Evolutionary conservation across 306 rosid genomes (phyloP), one percentile per base, ranked within the genome.

Genomic region (Biancaea sappan): DNA sequence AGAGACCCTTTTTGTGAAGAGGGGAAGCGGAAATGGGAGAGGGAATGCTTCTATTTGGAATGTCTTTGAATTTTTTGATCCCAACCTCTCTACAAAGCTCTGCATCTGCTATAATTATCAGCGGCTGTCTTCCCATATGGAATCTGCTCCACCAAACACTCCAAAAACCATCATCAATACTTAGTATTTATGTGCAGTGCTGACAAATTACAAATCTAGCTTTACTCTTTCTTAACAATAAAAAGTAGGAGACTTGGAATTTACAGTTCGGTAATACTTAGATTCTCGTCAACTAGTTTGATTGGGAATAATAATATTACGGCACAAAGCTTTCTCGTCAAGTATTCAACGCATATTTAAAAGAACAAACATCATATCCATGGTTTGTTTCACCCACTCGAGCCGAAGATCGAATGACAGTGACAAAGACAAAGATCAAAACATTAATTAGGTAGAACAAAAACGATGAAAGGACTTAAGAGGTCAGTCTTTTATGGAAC

Each of bases 101-200:
- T 41, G 96, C 84, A 75, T 90, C 93, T 79, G 96, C 96, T 32
- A 94, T 79, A 25, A 92, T 92, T 83, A 94, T 84, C 34, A 92
- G 68, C 66, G 99, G 95, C 66, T 90, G 96, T 63, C 99, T 88
- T 50, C 97, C 99, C 96, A 88, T 87, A 44, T 94, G 99, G 84
- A 94, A 94, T 79, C 98, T 94, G 86, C 76, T 75, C 67, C 58
- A 72, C 16, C 66, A 43, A 58, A 71, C 34, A 56, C 37, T 4
- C 46, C 29, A 6, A 50, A 53, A 44, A 53, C 3, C 59, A 16
- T 37, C 26, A 21, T 6, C 19, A 24, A 18, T 2, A 41, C 16
- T 53, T n/a, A n/a, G n/a, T n/a, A n/a, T n/a, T n/a, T n/a, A n/a
- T n/a, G n/a, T n/a, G n/a, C n/a, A n/a, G n/a, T n/a, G n/a, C n/a